These are phyloP conservation scores for Colletotrichum shisoi DNA, from an alignment of 2,329 filamentous ascomycete species.

Conservation along the genomic window DNA sequence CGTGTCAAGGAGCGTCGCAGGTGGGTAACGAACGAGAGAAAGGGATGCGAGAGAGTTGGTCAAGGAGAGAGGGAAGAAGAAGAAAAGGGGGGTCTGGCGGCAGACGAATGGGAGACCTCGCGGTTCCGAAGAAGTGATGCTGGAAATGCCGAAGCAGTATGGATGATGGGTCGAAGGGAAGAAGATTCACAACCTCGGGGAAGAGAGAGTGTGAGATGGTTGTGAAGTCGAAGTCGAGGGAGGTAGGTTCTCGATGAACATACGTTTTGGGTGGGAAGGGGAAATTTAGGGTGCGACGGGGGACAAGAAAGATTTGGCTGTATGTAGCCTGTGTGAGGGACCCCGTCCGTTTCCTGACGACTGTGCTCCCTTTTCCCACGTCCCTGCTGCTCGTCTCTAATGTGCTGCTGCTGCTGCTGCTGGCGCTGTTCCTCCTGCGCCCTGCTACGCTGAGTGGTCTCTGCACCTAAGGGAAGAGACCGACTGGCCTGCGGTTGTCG, in stretches of 20 bases:
- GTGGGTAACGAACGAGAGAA: constrained; percentile 41
- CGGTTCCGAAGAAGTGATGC: constrained; percentile 34
- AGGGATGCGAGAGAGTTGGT: constrained; percentile 39
- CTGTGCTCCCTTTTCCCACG: constrained; percentile 18
- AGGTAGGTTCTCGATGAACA: constrained; percentile 25
- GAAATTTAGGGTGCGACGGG: constrained; percentile 40
- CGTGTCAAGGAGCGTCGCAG: constrained; percentile 50
- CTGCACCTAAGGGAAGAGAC: background rate
- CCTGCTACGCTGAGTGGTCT: background rate
- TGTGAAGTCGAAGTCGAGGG: constrained; percentile 28
- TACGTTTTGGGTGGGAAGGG: constrained; percentile 39
- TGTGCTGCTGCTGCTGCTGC: too few relatives aligned
- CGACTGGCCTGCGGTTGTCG: background rate
- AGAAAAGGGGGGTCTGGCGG: constrained; percentile 21
- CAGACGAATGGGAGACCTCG: constrained; percentile 24
- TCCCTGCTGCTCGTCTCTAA: background rate
- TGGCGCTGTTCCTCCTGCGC: background rate
- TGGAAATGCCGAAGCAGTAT: constrained; percentile 36
- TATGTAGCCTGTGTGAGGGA: constrained; percentile 17
- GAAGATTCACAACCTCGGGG: constrained; percentile 38
- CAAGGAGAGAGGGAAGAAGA: constrained; percentile 9
- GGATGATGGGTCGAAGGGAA: constrained; percentile 38
- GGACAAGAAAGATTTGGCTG: constrained; percentile 34
- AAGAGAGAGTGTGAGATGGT: constrained; percentile 35
- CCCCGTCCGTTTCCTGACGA: constrained; percentile 28